Base-by-base conservation (phyloP, 2,329 filamentous ascomycete genomes). In the Fusarium sp. region DNA sequence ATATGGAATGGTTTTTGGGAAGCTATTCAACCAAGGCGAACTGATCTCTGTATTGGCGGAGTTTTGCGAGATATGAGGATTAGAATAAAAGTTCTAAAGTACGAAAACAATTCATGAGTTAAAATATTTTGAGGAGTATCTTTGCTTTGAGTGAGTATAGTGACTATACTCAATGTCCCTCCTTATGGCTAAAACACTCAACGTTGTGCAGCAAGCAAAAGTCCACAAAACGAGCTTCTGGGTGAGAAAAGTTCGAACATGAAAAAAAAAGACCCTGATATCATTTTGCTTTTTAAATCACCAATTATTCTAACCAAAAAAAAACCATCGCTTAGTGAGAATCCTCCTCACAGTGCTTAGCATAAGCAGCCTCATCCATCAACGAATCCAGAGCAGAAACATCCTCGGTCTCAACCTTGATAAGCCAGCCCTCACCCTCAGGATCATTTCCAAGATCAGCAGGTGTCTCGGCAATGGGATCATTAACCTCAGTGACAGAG, bases 391-490 rank as follows among this genome's bases (percentile, higher is more conserved):
- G 81, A 46, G 80, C 74, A 54, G 82, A 84, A 0, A 69, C 58
- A 15, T 91, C 89, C 58, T 79, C 82, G 27, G 95, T 83, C 79
- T 90, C 82, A 63, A 97, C 87, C 86, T 91, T 93, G 45, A 90
- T 91, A 75, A 97, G 88, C 94, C 94, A 97, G 56, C 90, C 93
- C 45, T 85, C 84, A 61, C 85, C 84, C 83, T 97, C 94, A 15
- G 94, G 91, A 39, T 90, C 89, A 79, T 91, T 85, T 76, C 92
- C 89, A 55, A 97, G 83, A 49, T 83, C 76, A 31, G 66, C 58
- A 13, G 66, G 66, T 17, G 66, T 41, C 11, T 69, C 66, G 15
- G 53, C 60, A 20, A 69, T 45, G 15, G 66, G 66, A 10, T 77
- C 76, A 81, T 97, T 97, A 67, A 89, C 83, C 72, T 89, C 87